Evolutionary conservation across 2,329 filamentous ascomycete species (phyloP), one percentile per base, ranked within the genome.

Genomic region (Magnaporthiopsis rhizophila): DNA sequence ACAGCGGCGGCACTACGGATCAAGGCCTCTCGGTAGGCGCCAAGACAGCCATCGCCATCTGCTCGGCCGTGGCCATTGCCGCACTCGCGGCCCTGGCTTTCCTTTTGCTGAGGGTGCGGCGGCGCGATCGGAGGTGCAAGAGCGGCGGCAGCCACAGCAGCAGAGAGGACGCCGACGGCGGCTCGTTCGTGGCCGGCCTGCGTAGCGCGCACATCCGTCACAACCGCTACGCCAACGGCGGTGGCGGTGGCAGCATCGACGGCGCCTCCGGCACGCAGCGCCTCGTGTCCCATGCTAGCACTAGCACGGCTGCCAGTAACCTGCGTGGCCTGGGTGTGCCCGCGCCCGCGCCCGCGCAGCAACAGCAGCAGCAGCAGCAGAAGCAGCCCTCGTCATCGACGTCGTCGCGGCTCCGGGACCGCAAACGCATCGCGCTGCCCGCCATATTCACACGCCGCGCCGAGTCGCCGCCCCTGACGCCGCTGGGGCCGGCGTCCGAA

Each of bases 41-140:
- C 59, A 82, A 79, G 65, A 75, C 77, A 3, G 79, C 81, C 38
- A 78, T 84, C 61, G 77, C 73, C 4, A 68, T 82, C 13, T 78
- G 77, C 62, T 75, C 76, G 1, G 68, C 77, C 3, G 68, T 80
- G n/a, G 76, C 70, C 4, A 66, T 79, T 13, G 65, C 79, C 18
- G 69, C 75, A 3, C 64, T 82, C 3, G 63, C 75, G 12, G 72
- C 73, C 12, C 67, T 80, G 21, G 64, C 76, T 2, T 67, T 79
- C 3, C 77, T 77, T 60, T 68, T 79, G 2, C 65, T 79, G 13
- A 75, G 75, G 21, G 69, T 57, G 66, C 68, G 24, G 63, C 68
- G 28, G 34, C 68, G 65, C 56, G 67, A 71, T 64, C 28, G 65
- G 50, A 64, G 67, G 34, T 18, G 45, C 18, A 18, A 50, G 45